Conservation (phyloP, 2,329 filamentous ascomycete species). For the Neocucurbitaria cava region DNA sequence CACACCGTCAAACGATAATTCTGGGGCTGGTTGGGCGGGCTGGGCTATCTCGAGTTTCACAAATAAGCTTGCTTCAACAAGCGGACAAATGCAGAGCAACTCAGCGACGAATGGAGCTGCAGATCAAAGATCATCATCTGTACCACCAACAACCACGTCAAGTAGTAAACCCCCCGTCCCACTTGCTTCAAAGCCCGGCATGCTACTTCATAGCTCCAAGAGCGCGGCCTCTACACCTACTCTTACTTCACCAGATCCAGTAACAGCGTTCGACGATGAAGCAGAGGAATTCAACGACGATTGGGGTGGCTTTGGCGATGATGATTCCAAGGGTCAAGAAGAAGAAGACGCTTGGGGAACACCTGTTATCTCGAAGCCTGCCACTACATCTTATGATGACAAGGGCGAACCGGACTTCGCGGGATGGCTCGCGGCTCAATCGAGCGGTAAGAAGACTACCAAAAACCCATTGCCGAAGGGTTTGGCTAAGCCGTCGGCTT, state of each 20-base stretch:
- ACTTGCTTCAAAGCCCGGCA: constrained; percentile 54
- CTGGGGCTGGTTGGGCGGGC: constrained; percentile 94
- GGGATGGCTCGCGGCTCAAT: constrained; percentile 89
- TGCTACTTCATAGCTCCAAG: constrained; percentile 36
- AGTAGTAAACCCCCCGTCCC: constrained; percentile 55
- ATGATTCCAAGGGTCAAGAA: constrained; percentile 56
- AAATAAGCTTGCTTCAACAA: constrained; percentile 84
- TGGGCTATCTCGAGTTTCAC: constrained; percentile 99
- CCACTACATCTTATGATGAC: constrained; percentile 72
- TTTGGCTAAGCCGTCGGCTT: constrained; percentile 64
- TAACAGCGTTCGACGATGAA: constrained; percentile 58
- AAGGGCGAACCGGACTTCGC: constrained; percentile 93
- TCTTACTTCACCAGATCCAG: constrained; percentile 51
- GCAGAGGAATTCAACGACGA: constrained; percentile 70
- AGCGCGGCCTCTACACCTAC: constrained; percentile 37
- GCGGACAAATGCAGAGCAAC: constrained; percentile 79
- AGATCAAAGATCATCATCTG: constrained; percentile 57
- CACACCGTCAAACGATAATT: constrained; percentile 72
- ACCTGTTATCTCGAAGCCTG: constrained; percentile 48
- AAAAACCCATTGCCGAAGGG: constrained; percentile 84
- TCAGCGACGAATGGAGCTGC: constrained; percentile 46
- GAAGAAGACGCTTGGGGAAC: constrained; percentile 62
- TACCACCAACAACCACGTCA: constrained; percentile 53
- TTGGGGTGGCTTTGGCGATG: constrained; percentile 75
- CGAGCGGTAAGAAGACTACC: constrained; percentile 69